phyloP scores from a whole-genome alignment of 225 moss, liverwort and hornwort genomes.

The Polytrichum formosum region DNA sequence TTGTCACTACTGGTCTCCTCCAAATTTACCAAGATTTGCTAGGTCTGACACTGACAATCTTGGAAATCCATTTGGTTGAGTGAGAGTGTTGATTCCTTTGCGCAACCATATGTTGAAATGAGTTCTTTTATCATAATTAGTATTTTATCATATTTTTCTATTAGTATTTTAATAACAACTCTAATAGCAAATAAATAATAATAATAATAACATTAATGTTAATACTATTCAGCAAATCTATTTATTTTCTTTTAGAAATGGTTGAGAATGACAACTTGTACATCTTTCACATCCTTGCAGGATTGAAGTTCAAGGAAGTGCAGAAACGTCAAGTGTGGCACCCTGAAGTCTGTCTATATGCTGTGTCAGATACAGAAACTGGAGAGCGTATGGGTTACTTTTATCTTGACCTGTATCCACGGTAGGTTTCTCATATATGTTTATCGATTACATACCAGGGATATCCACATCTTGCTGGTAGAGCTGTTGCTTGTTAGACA shows the following conservation, averaged over 20 bases:
- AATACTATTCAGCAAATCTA: too few species aligned
- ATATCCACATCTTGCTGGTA: too few species aligned
- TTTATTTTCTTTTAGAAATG: too few species aligned
- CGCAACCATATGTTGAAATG: too few species aligned
- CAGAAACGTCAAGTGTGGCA: slow-evolving; percentile 76
- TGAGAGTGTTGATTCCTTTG: neutral
- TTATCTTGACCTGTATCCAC: slow-evolving; percentile 85
- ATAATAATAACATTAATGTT: too few species aligned
- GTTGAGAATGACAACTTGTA: too few species aligned
- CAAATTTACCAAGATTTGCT: slow-evolving; percentile 92
- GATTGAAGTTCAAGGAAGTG: slow-evolving; percentile 84
- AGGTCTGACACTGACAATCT: slow-evolving; percentile 48
- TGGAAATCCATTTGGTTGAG: neutral
- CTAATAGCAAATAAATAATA: too few species aligned
- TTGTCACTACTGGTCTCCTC: slow-evolving; percentile 86
- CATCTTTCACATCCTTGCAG: slow-evolving; percentile 27
- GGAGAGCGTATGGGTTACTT: slow-evolving; percentile 93
- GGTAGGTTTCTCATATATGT: slow-evolving; percentile 31
- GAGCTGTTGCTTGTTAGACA: too few species aligned
- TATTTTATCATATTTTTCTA: too few species aligned
- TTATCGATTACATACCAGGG: too few species aligned
- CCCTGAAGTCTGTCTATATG: slow-evolving; percentile 74
- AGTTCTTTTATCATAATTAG: too few species aligned
- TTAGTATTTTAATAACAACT: too few species aligned
- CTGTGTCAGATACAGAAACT: slow-evolving; percentile 78